Evolutionary conservation across 768 basidiomycete species (phyloP), one percentile per base, ranked within the genome.

Genomic region (Mycena belliarum): DNA sequence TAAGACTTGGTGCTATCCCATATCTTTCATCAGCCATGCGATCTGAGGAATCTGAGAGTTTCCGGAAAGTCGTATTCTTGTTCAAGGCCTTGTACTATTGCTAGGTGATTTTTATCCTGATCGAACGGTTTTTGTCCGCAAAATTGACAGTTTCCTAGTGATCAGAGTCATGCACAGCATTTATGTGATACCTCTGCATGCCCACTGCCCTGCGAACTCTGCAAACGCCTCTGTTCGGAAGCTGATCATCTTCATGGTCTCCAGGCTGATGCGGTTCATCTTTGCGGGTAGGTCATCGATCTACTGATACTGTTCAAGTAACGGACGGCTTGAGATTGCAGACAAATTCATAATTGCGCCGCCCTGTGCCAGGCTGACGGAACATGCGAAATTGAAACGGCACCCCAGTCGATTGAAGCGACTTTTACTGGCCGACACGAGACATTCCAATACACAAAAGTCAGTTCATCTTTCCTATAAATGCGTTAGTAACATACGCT

Each of bases 361-460:
- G 66, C 73, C 0, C 37, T 71, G 3, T 87, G 85, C 55, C 60
- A 69, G 18, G 71, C 76, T 0, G 63, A 65, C 1, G 85, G 86
- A 4, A 81, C 79, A 20, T 87, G 85, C 53, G 75, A 84, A 44
- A 85, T 87, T 15, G 79, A 85, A 49, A 83, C 79, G 0, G 72
- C 77, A 0, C 86, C 86, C 0, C 79, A 82, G 50, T 81, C 84
- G 0, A 78, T 87, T 32, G 81, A 85, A 63, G 82, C 84, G 6
- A 85, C 83, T 0, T 87, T 87, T 60, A 79, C 78, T 0, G 86
- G 85, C 0, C 73, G 68, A 55, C 81, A 86, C 47, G 82, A 85
- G 57, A 84, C 79, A 1, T 87, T 86, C 63, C 79, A 82, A 63
- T 87, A 83, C 49, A 87, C 86, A 0, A 87, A 86, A 75, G 86